Evolutionary conservation across 805 yeast genomes (phyloP), one percentile per base, ranked within the genome.

Genomic region (Wilhelminamyces savonicus): DNA sequence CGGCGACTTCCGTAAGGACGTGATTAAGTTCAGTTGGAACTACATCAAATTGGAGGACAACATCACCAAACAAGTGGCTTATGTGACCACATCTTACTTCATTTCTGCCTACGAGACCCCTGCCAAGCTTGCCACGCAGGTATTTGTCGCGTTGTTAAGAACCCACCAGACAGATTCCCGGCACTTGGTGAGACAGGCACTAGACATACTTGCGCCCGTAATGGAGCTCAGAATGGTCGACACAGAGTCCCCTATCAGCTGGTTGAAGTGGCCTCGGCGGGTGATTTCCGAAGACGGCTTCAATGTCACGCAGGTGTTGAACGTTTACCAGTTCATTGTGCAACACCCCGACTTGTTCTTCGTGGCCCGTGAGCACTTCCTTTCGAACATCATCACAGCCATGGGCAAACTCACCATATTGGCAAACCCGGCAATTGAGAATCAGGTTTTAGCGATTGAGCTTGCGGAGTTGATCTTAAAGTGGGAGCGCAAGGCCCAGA

Each of bases 261-360:
- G 97, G 97, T 72, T 92, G 29, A 88, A 84, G 42, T 87, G 95
- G 88, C 95, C 96, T 0, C 77, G 97, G 41, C 70, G 97, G 30
- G 92, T 90, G 2, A 66, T 92, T 10, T 78, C 88, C 2, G 97
- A 94, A 49, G 94, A 87, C 47, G 90, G 92, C 0, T 82, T 79
- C 49, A 86, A 77, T 45, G 87, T 86, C 3, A 75, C 80, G 2
- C 95, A 86, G 47, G 95, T 88, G 22, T 62, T 84, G 36, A 82
- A 84, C 36, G 82, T 92, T 9, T 92, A 86, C 43, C 94, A 86
- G 48, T 86, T 90, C 44, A 75, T 92, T 54, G 85, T 85, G 20
- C 81, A 78, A 29, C 94, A 92, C 43, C 75, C 94, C 0, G 90
- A 81, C 35, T 59, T 86, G 29, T 92, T 92, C 54, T 90, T 74